Evolutionary conservation across 2,329 filamentous ascomycete species (phyloP).

Genomic region (Fusarium odoratissimum): DNA sequence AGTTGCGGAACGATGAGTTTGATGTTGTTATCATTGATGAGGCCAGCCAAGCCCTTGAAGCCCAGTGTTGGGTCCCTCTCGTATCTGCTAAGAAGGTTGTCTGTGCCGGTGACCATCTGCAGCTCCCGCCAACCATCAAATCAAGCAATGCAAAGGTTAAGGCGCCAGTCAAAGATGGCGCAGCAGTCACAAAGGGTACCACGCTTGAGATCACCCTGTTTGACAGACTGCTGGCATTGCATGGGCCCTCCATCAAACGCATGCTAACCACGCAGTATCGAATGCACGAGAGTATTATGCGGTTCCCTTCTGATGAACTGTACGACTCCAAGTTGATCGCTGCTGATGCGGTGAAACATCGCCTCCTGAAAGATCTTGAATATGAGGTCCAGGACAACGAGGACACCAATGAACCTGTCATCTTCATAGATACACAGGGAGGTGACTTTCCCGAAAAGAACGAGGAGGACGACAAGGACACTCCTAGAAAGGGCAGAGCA

Average conservation of each 20-base stretch:
- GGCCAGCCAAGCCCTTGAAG: conserved; percentile 93
- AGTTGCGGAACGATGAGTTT: conserved; percentile 82
- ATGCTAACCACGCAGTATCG: conserved; percentile 98
- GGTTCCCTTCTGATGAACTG: conserved; percentile 88
- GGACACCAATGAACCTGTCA: conserved; percentile 85
- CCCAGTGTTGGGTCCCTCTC: conserved; percentile 95
- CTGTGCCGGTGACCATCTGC: conserved; percentile 92
- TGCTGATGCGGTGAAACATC: conserved; percentile 78
- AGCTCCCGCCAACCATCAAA: conserved; percentile 95
- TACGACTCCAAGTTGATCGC: conserved; percentile 87
- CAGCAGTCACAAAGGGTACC: conserved; percentile 61
- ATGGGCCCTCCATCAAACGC: conserved; percentile 86
- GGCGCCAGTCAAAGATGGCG: conserved; percentile 51
- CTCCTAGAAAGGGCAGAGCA: conserved; percentile 57
- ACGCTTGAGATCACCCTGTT: conserved; percentile 92
- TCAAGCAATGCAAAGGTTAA: conserved; percentile 69
- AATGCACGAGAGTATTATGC: conserved; percentile 97
- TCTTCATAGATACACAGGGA: conserved; percentile 97
- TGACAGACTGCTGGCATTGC: conserved; percentile 83
- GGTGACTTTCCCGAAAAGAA: conserved; percentile 88
- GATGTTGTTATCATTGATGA: conserved; percentile 97
- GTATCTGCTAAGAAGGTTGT: conserved; percentile 85
- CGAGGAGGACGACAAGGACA: conserved; percentile 74
- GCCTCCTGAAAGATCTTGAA: conserved; percentile 80
- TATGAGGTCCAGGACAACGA: conserved; percentile 84